Base-by-base conservation (phyloP, 352 stramenopile genomes). In the Aphanomyces astaci region DNA sequence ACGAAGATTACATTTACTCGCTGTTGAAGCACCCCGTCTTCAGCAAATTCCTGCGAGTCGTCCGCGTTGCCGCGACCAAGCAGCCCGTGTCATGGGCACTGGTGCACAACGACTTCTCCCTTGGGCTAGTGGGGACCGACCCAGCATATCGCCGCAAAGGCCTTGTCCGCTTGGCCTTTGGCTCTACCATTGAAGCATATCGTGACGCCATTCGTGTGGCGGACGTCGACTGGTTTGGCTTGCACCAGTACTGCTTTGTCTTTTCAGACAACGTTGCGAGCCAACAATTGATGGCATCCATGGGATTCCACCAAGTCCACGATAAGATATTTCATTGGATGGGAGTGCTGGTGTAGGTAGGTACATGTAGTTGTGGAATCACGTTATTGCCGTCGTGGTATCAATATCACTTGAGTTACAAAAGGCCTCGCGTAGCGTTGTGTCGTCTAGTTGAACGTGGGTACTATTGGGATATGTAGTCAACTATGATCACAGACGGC, bases 81-180 rank as follows among this genome's bases (percentile, higher is more conserved):
- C 10, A 24, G 4, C 3, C 45, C 7, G 45, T 67, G 22, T 67
- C 60, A 40, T 67, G 28, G 24, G 46, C 28, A 4, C 28, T 67
- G 13, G 45, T 67, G 11, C 60, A 67, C 48, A 4, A 39, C 28
- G 60, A 67, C 30, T 67, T 67, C 33, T 67, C 60, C n/a, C 39
- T 67, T 19, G 60, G 60, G 4, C 31, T 67, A 7, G 39, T 67
- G 22, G 55, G 30, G 22, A 67, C 60, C 4, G 39, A 57, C n/a
- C 60, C 60, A 5, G 36, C 28, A 17, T 67, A 45, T 17, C 60
- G 46, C 15, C 60, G 60, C 39, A 3, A 45, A 30, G 60, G 60
- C 9, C 60, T 56, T 15, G 60, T 2, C 48, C 1, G 27, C 7
- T 15, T 25, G 10, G 48, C 48, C 7, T 30, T 55, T 30, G 48